phyloP scores from a whole-genome alignment of 202 grass and related monocot genomes.

The Elaeis oleifera region DNA sequence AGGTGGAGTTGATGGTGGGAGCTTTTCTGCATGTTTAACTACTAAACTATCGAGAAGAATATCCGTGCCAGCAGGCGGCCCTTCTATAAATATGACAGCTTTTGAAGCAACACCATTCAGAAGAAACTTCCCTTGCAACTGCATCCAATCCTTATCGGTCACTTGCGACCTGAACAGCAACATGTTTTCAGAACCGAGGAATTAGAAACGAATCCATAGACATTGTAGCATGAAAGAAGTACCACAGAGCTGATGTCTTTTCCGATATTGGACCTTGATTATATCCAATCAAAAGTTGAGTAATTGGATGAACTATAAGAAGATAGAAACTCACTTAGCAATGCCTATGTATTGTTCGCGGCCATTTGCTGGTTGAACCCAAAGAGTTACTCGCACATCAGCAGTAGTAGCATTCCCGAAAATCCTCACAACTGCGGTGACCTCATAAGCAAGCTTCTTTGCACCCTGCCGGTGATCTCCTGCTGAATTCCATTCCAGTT shows the following conservation, averaged over 20 bases:
- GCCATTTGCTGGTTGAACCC: constrained; percentile 48
- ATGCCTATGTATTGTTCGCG: constrained; percentile 69
- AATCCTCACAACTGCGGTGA: constrained; percentile 53
- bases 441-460: constrained; percentile 57
- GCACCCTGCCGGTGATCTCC: constrained; percentile 59
- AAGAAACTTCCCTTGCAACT: constrained; percentile 74
- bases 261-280: too few species aligned
- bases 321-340: constrained; percentile 40
- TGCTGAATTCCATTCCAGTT: constrained; percentile 75
- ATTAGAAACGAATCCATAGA: background rate
- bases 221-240: too few species aligned
- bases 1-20: constrained; percentile 39
- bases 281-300: too few species aligned
- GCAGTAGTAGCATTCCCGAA: constrained; percentile 31
- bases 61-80: constrained; percentile 49
- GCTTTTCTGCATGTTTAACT: constrained; percentile 73
- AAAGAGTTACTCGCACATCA: constrained; percentile 57
- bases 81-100: constrained; percentile 67
- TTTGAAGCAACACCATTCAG: constrained; percentile 55
- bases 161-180: constrained; percentile 35
- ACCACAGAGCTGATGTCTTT: too few species aligned
- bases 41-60: constrained; percentile 62
- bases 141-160: constrained; percentile 83
- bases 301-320: background rate
- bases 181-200: too few species aligned